Evolutionary conservation across 805 yeast genomes (phyloP), one percentile per base, ranked within the genome.

Genomic region (Hanseniaspora lachancei): DNA sequence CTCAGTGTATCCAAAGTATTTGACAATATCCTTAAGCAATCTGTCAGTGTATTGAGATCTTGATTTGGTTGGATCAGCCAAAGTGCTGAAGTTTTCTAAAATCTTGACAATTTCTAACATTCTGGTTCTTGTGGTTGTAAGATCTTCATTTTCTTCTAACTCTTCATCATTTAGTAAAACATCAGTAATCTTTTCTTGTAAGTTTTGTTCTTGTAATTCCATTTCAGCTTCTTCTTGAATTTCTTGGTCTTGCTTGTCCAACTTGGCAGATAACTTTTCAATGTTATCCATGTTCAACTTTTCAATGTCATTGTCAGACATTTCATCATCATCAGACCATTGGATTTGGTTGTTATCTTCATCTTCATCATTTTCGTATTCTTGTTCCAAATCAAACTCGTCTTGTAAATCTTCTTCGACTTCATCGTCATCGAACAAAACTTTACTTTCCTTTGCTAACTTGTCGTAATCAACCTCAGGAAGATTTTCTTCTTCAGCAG

Each of bases 21-120:
- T 86, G 67, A 95, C 83, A 42, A 93, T 87, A 71, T 93, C 99
- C 59, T 77, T 77, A 29, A 91, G 71, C 59, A 93, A 74, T 70
- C 95, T 82, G 56, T 81, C 81, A 47, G 78, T 75, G 66, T 93
- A 89, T 60, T 89, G 95, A 21, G 84, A 72, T 72, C 99, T 83
- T 49, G 91, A 82, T 66, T 79, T 81, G 15, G 95, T 96, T 62
- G 81, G 89, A 68, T 89, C 95, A 8, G 88, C 84, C 63, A 87
- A 66, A 52, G 74, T 83, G 66, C 81, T 82, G 73, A 91, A 88
- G 69, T 91, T 87, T 69, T 91, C 97, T 62, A 93, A 77, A 18
- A 91, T 96, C 68, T 89, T 89, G 51, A 89, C 91, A 60, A 95
- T 80, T 72, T 93, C 98, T 62, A 91, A 81, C 85, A 93, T 91